Evolutionary conservation across 768 basidiomycete genomes (phyloP).

Genomic region (Postia placenta): DNA sequence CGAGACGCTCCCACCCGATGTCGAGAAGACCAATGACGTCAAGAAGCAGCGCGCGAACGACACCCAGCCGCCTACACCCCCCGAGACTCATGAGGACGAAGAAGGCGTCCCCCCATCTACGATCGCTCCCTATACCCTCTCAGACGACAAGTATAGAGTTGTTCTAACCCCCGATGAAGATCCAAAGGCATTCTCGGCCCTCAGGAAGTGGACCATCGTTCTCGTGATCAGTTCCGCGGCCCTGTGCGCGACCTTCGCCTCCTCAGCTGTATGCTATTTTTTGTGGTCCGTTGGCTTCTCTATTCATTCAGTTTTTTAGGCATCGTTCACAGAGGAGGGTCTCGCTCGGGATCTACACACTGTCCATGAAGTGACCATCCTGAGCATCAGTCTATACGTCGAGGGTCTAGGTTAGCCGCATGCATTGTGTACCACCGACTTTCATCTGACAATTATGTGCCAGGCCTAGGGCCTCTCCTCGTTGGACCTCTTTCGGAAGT

Average conservation of each 20-base stretch:
- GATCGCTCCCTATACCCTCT: neutral
- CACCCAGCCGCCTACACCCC: conserved; percentile 2
- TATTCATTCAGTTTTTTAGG: conserved; percentile 26
- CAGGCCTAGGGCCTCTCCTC: conserved; percentile 20
- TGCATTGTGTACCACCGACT: neutral
- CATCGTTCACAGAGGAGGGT: conserved; percentile 57
- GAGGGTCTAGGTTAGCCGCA: conserved; percentile 25
- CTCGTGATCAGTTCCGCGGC: conserved; percentile 19
- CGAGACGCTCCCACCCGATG: conserved; percentile 1
- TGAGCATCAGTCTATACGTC: conserved; percentile 42
- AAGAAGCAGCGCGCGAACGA: conserved; percentile 3
- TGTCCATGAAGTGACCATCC: conserved; percentile 43
- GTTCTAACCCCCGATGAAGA: conserved; percentile 20
- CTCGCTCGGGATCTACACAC: conserved; percentile 48
- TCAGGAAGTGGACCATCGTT: conserved; percentile 21
- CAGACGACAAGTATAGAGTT: conserved; percentile 11
- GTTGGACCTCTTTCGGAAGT: conserved; percentile 40
- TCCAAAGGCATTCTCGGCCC: conserved; percentile 15
- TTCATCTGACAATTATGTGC: neutral
- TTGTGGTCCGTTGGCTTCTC: neutral
- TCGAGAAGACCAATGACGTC: conserved; percentile 1
- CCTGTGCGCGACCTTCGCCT: conserved; percentile 39
- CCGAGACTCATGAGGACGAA: neutral
- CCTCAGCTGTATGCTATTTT: conserved; percentile 42
- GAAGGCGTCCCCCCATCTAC: neutral